phyloP scores from a whole-genome alignment of 345 rosid genomes.

The Draba incana region DNA sequence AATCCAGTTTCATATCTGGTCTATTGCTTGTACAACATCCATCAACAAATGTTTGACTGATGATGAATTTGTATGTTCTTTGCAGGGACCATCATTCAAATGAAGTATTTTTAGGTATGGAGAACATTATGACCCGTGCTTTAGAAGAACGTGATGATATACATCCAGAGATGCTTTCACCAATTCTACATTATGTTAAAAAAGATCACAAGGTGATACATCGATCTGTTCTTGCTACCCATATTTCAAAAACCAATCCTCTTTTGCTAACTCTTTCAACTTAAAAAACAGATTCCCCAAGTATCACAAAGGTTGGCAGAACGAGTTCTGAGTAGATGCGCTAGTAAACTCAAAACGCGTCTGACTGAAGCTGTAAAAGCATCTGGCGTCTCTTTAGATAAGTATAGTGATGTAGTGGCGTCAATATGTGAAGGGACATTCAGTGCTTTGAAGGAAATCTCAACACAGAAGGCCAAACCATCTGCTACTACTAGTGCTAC shows the following conservation, averaged over 20 bases:
- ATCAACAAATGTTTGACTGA: too few species aligned
- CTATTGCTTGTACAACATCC: too few species aligned
- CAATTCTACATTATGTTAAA: conserved; percentile 54
- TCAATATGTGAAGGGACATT: too few species aligned
- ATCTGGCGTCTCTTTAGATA: too few species aligned
- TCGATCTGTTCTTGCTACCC: too few species aligned
- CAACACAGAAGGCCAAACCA: too few species aligned
- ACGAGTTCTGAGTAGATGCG: neutral
- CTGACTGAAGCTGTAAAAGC: too few species aligned
- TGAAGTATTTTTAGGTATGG: conserved; percentile 69
- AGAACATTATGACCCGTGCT: conserved; percentile 75
- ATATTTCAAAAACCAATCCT: too few species aligned
- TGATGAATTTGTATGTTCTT: neutral
- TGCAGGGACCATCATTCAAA: conserved; percentile 61
- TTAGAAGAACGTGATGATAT: conserved; percentile 86
- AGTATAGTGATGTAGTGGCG: too few species aligned
- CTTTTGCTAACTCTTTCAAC: neutral
- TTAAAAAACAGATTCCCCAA: conserved; percentile 63
- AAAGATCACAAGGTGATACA: conserved; percentile 57
- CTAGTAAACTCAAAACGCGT: conserved; percentile 53
- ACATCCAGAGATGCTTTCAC: conserved; percentile 56
- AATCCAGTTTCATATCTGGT: too few species aligned
- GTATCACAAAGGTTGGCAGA: conserved; percentile 63
- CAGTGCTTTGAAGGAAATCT: too few species aligned
- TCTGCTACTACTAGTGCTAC: too few species aligned